Percentiles rank a stretch among this genome's conserved stretches.
phyloP scores from a whole-genome alignment of 441 rosid species.

The Macaranga tanarius region DNA sequence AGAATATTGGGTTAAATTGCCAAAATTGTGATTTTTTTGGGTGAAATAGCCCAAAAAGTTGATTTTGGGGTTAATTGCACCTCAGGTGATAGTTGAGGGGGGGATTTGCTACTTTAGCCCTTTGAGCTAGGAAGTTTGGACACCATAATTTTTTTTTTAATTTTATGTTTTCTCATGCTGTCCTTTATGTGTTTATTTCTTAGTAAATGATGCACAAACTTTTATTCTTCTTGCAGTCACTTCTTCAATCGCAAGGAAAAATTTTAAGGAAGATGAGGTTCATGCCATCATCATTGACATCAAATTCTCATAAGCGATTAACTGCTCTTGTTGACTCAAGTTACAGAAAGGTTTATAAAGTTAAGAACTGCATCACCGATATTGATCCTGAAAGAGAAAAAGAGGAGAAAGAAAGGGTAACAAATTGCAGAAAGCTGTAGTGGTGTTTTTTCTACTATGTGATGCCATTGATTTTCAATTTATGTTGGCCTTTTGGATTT shows the following conservation, averaged over 20 bases:
- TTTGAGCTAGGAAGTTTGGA: not conserved
- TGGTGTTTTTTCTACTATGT: not conserved
- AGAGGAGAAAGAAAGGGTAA: conserved; percentile 95
- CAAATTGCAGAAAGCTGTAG: conserved; percentile 19
- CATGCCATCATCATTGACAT: conserved; percentile 89
- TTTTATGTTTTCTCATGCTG: not conserved
- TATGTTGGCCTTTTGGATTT: conserved; percentile 22
- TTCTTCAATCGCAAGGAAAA: conserved; percentile 99
- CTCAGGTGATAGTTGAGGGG: too few relatives aligned
- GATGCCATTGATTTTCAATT: conserved; percentile 3
- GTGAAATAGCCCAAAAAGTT: too few relatives aligned
- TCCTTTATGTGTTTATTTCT: not conserved
- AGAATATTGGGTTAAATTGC: too few relatives aligned
- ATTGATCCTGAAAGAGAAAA: conserved; percentile 98
- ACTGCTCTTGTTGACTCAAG: conserved; percentile 96
- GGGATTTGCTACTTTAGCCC: too few relatives aligned
- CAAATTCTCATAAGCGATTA: conserved; percentile 87
- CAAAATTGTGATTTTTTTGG: too few relatives aligned
- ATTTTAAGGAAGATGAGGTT: conserved; percentile 89
- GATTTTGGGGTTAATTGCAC: too few relatives aligned
- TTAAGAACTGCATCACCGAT: conserved; percentile 92
- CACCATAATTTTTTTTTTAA: not conserved
- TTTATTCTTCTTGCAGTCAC: conserved; percentile 53
- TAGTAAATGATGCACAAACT: not conserved
- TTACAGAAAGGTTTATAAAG: conserved; percentile 80